These are phyloP conservation scores for Kluyveromyces siamensis DNA, from an alignment of 805 yeast genomes.

Conservation along the genomic window DNA sequence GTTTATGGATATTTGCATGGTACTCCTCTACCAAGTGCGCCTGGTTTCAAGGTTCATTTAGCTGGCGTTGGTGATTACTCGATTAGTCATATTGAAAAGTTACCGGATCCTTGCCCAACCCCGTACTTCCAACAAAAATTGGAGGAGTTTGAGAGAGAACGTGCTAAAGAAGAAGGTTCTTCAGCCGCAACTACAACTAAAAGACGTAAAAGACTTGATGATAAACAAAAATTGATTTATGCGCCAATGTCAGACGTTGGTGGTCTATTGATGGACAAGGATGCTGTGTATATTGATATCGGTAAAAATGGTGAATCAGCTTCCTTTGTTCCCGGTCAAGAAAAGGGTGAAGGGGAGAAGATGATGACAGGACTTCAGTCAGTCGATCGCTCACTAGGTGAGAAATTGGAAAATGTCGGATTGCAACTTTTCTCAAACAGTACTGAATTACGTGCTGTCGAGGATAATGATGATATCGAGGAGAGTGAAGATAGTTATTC, in stretches of 20 bases:
- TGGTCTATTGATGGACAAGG: conserved; percentile 93
- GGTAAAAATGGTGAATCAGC: conserved; percentile 28
- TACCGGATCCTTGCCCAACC: conserved; percentile 99
- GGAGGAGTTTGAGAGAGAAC: conserved; percentile 73
- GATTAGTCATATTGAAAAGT: conserved; percentile 67
- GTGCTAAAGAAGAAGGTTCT: conserved; percentile 56
- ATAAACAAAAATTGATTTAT: conserved; percentile 85
- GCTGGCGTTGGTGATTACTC: conserved; percentile 93
- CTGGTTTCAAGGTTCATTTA: conserved; percentile 73
- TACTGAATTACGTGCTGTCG: conserved; percentile 37
- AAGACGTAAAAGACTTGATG: conserved; percentile 87
- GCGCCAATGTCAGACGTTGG: conserved; percentile 99
- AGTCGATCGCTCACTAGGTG: conserved; percentile 51
- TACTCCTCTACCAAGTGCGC: conserved; percentile 58
- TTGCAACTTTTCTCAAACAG: conserved; percentile 65
- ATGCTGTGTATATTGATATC: conserved; percentile 84
- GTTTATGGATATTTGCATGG: conserved; percentile 94
- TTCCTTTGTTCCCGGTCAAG: conserved; percentile 53
- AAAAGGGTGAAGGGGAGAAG: conserved; percentile 77
- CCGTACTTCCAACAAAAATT: conserved; percentile 83
- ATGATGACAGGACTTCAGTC: conserved; percentile 75
- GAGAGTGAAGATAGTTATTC: conserved; percentile 17
- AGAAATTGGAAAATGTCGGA: conserved; percentile 57
- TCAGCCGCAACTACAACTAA: conserved; percentile 48
- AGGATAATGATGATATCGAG: conserved; percentile 34